Conservation (phyloP, 2,329 filamentous ascomycete species). For the Pseudomassariella vexata region DNA sequence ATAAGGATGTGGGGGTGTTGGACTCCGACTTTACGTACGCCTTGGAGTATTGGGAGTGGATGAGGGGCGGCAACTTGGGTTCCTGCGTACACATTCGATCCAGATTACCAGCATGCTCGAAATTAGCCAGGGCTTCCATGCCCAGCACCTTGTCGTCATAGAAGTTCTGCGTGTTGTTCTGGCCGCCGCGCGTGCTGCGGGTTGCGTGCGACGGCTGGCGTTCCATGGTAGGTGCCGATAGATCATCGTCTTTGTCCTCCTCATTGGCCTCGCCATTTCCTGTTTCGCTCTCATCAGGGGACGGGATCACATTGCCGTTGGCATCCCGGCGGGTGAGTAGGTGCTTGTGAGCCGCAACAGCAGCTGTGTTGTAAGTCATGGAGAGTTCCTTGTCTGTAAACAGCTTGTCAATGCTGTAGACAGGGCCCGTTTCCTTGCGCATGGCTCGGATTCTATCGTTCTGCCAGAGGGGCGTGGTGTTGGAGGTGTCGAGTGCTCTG, state of each 20-base stretch:
- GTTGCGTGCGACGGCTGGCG: constrained; percentile 59
- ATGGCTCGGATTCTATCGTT: constrained; percentile 50
- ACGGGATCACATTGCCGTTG: constrained; percentile 43
- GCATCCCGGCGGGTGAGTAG: constrained; percentile 51
- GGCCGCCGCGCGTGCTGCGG: constrained; percentile 52
- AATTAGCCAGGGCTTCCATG: constrained; percentile 54
- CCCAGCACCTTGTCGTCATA: constrained; percentile 53
- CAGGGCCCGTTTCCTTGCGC: constrained; percentile 50
- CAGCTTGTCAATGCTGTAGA: constrained; percentile 64
- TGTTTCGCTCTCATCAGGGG: constrained; percentile 47
- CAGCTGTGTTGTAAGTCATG: constrained; percentile 59
- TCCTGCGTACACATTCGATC: constrained; percentile 50
- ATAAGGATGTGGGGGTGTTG: constrained; percentile 47
- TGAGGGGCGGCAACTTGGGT: constrained; percentile 52
- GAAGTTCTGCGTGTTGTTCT: constrained; percentile 45
- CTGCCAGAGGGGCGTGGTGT: constrained; percentile 57
- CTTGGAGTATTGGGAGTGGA: constrained; percentile 54
- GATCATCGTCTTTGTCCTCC: constrained; percentile 42
- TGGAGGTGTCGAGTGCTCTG: constrained; percentile 48
- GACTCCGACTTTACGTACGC: constrained; percentile 49
- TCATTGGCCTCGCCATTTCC: constrained; percentile 46
- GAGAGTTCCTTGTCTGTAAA: constrained; percentile 66
- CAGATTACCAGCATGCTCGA: constrained; percentile 53
- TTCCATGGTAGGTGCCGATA: constrained; percentile 53
- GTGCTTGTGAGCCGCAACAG: constrained; percentile 56